A percentile compares a stretch with the other conserved stretches of the same genome.
phyloP scores from a whole-genome alignment of 2,329 filamentous ascomycete genomes.

The Pezicula radicicola region DNA sequence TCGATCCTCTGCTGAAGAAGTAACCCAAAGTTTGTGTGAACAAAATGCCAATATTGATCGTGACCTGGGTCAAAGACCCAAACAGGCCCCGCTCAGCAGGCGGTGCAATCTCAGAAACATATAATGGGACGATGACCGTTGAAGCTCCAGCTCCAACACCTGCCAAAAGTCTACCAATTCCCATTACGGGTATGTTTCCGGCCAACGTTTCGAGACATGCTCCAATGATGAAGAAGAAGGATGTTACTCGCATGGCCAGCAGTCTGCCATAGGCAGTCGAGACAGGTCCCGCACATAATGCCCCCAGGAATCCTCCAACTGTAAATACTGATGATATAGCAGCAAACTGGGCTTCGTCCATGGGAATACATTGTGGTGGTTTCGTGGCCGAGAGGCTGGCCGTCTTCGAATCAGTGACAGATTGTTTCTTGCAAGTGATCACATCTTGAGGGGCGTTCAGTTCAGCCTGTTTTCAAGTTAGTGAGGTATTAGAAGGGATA shows the following conservation, averaged over 20 bases:
- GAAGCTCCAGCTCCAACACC: conserved; percentile 84
- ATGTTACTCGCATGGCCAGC: conserved; percentile 72
- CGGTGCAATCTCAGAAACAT: conserved; percentile 89
- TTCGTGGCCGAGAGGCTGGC: conserved; percentile 24
- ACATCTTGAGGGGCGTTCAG: conserved; percentile 94
- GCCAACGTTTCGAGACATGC: conserved; percentile 74
- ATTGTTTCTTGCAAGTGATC: conserved; percentile 75
- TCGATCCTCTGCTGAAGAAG: conserved; percentile 74
- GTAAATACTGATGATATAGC: conserved; percentile 90
- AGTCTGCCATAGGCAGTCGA: conserved; percentile 75
- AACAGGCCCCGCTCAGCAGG: conserved; percentile 74
- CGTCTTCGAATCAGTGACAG: conserved; percentile 33
- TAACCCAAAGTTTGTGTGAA: conserved; percentile 80
- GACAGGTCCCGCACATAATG: conserved; percentile 75
- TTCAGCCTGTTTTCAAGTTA: conserved; percentile 62
- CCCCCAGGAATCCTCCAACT: conserved; percentile 80
- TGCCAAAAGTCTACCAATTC: conserved; percentile 72
- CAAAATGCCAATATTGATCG: conserved; percentile 89
- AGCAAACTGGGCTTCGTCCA: conserved; percentile 79
- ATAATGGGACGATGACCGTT: conserved; percentile 90
- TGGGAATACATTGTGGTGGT: conserved; percentile 79
- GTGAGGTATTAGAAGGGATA: background rate
- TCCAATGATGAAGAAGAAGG: conserved; percentile 72
- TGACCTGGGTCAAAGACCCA: conserved; percentile 82
- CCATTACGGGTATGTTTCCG: conserved; percentile 62